Evolutionary conservation across 305 asterid species (phyloP).

Genomic region (Nicotiana rustica): DNA sequence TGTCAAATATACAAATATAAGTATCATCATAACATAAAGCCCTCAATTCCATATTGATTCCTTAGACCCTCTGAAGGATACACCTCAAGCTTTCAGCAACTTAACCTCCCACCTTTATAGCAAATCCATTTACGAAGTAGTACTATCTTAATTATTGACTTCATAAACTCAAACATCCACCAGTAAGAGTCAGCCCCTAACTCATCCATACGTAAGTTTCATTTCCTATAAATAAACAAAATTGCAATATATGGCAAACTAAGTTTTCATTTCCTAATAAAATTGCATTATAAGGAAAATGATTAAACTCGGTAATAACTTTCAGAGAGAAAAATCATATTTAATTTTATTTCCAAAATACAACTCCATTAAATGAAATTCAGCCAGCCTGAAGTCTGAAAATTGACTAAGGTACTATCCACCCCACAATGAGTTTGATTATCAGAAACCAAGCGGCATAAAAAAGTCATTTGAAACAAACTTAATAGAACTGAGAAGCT

Average conservation of each 20-base stretch:
- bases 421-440: constrained; percentile 16
- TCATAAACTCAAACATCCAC: constrained; percentile 21
- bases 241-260: neutral
- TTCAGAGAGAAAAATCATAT: neutral
- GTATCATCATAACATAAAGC: neutral
- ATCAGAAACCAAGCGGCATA: constrained; percentile 3
- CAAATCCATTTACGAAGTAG: neutral
- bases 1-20: neutral
- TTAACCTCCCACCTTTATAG: neutral
- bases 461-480: constrained; percentile 14
- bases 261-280: neutral
- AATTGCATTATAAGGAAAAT: neutral
- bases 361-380: constrained; percentile 28
- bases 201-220: constrained; percentile 6
- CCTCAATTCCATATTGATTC: constrained; percentile 25
- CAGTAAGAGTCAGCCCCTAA: neutral
- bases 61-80: constrained; percentile 7
- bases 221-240: constrained; percentile 2
- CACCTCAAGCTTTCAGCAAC: constrained; percentile 17
- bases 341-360: constrained; percentile 12
- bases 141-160: constrained; percentile 20
- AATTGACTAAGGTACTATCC: neutral
- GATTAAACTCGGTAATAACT: neutral
- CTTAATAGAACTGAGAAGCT: neutral
- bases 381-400: constrained; percentile 13